phyloP scores from a whole-genome alignment of 805 yeast genomes.

The Candida cerambycidarum region DNA sequence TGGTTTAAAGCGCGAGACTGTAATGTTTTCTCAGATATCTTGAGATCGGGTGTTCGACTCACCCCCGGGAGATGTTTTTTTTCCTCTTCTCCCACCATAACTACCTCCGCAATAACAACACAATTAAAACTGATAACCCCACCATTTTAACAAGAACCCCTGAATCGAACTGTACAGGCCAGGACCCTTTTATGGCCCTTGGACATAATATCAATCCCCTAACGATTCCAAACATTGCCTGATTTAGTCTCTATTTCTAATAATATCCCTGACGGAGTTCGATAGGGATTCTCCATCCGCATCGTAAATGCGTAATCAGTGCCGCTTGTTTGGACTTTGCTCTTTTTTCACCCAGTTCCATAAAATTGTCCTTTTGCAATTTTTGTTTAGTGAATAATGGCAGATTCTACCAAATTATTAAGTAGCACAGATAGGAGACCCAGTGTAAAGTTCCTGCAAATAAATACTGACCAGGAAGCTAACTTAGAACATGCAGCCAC shows the following conservation, averaged over 20 bases:
- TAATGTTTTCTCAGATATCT: conserved; percentile 11
- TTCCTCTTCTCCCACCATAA: not conserved
- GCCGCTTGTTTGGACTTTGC: not conserved
- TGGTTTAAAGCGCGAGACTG: conserved; percentile 17
- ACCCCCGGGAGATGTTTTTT: conserved; percentile 16
- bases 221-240: no score
- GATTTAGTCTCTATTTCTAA: no score
- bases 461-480: conserved; percentile 10
- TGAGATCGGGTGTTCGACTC: conserved; percentile 17
- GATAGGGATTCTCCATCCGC: not conserved
- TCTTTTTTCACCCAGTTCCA: no score
- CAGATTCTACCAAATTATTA: conserved; percentile 2
- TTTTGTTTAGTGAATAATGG: conserved; percentile 2
- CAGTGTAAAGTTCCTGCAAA: conserved; percentile 10
- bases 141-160: no score
- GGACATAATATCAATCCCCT: no score
- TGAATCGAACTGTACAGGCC: no score
- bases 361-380: not conserved
- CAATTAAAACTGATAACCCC: not conserved
- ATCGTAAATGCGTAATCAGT: not conserved
- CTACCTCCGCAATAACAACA: not conserved
- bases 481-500: conserved; percentile 30
- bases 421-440: conserved; percentile 1
- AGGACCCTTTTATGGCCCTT: no score
- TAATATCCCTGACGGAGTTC: no score